phyloP scores from a whole-genome alignment of 208 protist genomes.

The Novymonas esmeraldas region DNA sequence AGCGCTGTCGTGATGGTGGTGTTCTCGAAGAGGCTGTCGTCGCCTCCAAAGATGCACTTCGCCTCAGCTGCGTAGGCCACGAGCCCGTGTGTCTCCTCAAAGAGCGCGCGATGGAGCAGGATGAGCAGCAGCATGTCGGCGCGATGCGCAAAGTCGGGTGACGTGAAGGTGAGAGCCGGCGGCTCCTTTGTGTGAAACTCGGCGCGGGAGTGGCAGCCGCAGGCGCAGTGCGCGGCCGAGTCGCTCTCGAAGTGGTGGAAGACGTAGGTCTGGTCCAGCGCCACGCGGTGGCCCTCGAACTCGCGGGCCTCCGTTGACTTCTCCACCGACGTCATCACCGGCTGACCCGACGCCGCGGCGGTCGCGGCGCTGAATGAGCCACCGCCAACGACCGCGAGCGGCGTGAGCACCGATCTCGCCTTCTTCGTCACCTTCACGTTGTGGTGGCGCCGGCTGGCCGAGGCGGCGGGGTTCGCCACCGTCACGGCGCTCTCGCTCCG shows the following conservation, averaged over 20 bases:
- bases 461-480: constrained; percentile 16
- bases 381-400: background rate
- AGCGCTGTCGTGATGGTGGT: constrained; percentile 57
- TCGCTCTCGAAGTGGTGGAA: constrained; percentile 87
- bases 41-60: constrained; percentile 22
- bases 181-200: constrained; percentile 52
- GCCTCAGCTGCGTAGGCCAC: constrained; percentile 24
- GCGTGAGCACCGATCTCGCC: background rate
- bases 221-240: constrained; percentile 45
- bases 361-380: background rate
- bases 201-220: constrained; percentile 45
- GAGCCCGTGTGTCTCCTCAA: constrained; percentile 16
- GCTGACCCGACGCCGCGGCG: constrained; percentile 1
- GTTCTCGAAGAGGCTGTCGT: constrained; percentile 48
- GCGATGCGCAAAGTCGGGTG: constrained; percentile 48
- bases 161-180: constrained; percentile 44
- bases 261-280: constrained; percentile 38
- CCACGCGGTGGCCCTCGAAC: constrained; percentile 31
- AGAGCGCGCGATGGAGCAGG: constrained; percentile 52
- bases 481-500: constrained; percentile 22
- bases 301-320: constrained; percentile 32
- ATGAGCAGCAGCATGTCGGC: constrained; percentile 78
- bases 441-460: background rate
- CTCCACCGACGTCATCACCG: constrained; percentile 8
- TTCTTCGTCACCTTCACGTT: constrained; percentile 16